Percentiles rank a stretch among this genome's conserved stretches.
Conservation (phyloP, 495 filamentous ascomycete species). For the Cercophora newfieldiana region DNA sequence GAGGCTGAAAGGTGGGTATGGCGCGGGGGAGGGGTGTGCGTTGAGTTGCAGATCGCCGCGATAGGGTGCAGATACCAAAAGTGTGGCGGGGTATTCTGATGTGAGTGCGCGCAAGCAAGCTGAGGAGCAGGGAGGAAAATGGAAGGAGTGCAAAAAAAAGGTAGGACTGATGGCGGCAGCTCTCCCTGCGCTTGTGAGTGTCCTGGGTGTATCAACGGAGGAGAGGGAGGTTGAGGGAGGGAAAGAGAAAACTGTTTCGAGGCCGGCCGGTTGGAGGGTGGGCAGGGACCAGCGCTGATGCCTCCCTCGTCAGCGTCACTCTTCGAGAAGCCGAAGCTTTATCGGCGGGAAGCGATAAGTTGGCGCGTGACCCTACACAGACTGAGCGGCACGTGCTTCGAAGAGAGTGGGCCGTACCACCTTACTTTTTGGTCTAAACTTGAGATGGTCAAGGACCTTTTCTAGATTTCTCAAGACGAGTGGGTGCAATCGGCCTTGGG, state of each 20-base stretch:
- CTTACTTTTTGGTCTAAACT: constrained; percentile 14
- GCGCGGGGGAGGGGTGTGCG: constrained; percentile 1
- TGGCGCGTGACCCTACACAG: constrained; percentile 36
- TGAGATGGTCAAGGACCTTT: not conserved
- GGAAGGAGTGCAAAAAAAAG: not conserved
- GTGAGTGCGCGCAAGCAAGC: not conserved
- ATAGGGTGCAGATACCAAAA: constrained; percentile 2
- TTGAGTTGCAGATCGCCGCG: not conserved
- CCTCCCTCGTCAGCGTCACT: constrained; percentile 15
- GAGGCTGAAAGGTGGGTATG: not conserved
- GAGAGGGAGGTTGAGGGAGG: not conserved
- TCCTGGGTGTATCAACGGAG: not conserved
- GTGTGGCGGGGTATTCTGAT: not conserved
- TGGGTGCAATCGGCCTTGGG: not conserved
- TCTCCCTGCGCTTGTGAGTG: not conserved
- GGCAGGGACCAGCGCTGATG: constrained; percentile 6
- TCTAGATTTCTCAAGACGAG: not conserved
- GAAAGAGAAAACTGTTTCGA: not conserved
- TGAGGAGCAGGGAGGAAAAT: not conserved
- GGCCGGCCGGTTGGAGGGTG: not conserved
- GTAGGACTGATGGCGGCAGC: not conserved
- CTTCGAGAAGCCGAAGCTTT: constrained; percentile 26
- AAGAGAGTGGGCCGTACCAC: constrained; percentile 14
- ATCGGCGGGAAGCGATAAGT: constrained; percentile 29
- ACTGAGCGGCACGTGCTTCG: constrained; percentile 35